Evolutionary conservation across 768 basidiomycete genomes (phyloP), one percentile per base, ranked within the genome.

Genomic region (Lactarius sanguifluus): DNA sequence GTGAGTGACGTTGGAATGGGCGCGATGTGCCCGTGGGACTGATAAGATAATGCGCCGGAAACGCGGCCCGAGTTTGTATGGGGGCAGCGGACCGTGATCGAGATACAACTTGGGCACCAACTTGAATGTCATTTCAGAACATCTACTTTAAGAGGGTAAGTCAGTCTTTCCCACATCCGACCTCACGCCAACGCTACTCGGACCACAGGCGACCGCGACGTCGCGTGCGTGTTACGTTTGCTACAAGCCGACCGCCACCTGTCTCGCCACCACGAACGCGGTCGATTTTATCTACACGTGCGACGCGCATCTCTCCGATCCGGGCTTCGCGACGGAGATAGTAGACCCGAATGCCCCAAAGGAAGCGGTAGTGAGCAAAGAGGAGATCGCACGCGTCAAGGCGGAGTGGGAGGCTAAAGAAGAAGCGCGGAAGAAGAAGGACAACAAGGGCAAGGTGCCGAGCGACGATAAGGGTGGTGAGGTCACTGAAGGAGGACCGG

Each of bases 251-350:
- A 93, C 94, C 0, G 85, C 84, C 23, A 91, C 85, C 15, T 94
- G 96, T 36, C 85, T 97, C 25, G 91, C 94, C 25, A 96, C 94
- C 3, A 78, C 89, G 68, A 86, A 91, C 73, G 87, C 90, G 10
- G 79, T 84, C 13, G 96, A 97, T 76, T 97, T 95, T 74, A 64
- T 98, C 38, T 97, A 96, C 75, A 83, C 86, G 0, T 98, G 96
- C 73, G 82, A 85, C 1, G 76, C 77, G n/a, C 96, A 98, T 78
- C 84, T 97, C 63, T 79, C 80, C 7, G 95, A 98, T 75, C 77
- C 79, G 32, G 92, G 86, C 25, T 96, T 97, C 76, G 87, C 90
- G 9, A 83, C 79, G 12, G 77, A 79, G 54, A 76, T 86, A 59
- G 77, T 75, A 57, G 78, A 78, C 56, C 77, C 74, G 69, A 65